These are phyloP conservation scores for Phlebiopsis flavidoalba DNA, from an alignment of 768 basidiomycete genomes.

Conservation along the genomic window DNA sequence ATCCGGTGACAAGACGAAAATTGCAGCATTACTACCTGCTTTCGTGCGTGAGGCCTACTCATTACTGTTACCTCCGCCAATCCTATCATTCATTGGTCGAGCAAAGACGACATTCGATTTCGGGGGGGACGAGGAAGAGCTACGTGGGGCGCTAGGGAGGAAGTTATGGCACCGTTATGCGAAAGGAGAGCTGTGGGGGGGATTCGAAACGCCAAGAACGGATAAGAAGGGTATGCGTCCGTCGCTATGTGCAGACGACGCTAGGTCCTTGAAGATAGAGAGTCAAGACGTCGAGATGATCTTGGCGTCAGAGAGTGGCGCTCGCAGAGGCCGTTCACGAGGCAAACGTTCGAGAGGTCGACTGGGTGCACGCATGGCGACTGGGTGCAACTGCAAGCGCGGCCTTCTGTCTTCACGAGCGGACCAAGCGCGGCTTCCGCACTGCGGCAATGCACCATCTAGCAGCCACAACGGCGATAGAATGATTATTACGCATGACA, in stretches of 20 bases:
- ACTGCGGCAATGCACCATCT: constrained; percentile 19
- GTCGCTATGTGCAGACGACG: too few relatives aligned
- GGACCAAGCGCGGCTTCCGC: constrained; percentile 15
- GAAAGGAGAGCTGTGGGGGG: neutral
- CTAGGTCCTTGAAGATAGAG: too few relatives aligned
- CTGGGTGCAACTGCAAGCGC: constrained; percentile 22
- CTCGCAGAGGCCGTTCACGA: constrained; percentile 42
- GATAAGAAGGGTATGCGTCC: neutral
- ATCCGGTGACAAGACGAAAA: too few relatives aligned
- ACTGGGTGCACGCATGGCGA: constrained; percentile 21
- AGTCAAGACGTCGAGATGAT: constrained; percentile 63
- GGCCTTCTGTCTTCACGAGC: constrained; percentile 19
- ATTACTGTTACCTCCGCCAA: constrained; percentile 84
- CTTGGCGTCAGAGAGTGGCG: constrained; percentile 49
- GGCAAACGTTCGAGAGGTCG: constrained; percentile 35
- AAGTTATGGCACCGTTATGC: too few relatives aligned
- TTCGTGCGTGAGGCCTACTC: constrained; percentile 96
- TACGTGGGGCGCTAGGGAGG: constrained; percentile 49
- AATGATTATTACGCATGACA: constrained; percentile 94
- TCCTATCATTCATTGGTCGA: constrained; percentile 99
- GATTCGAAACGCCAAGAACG: constrained; percentile 18
- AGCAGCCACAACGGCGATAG: constrained; percentile 51
- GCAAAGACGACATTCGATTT: constrained; percentile 97
- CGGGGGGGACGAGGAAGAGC: constrained; percentile 90
- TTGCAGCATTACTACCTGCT: constrained; percentile 80